A percentile compares a stretch with the other conserved stretches of the same genome.
These are phyloP conservation scores for Penicillium oxalicum DNA, from an alignment of 2,329 filamentous ascomycete genomes.

Conservation along the genomic window DNA sequence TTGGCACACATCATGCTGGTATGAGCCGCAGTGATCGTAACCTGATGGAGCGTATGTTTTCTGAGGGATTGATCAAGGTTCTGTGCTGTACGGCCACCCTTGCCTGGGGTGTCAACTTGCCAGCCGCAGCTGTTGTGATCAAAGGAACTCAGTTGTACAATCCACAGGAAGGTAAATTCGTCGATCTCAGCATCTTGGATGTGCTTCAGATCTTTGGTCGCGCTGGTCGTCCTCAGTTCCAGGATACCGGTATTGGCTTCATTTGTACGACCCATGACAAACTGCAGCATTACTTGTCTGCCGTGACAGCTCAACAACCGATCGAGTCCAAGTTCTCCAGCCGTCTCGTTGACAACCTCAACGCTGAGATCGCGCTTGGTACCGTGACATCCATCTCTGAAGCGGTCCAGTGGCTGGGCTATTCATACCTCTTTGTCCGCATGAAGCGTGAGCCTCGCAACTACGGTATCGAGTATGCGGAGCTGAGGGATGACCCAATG, in stretches of 20 bases:
- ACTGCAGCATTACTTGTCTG: constrained; percentile 80
- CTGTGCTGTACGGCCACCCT: constrained; percentile 97
- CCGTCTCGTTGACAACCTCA: constrained; percentile 92
- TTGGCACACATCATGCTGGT: constrained; percentile 93
- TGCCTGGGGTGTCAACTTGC: constrained; percentile 98
- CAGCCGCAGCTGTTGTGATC: constrained; percentile 92
- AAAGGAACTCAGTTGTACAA: constrained; percentile 98
- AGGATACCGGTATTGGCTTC: constrained; percentile 95
- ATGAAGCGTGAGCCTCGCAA: constrained; percentile 88
- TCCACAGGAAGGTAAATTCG: constrained; percentile 90
- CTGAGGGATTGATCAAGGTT: constrained; percentile 87
- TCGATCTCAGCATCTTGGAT: constrained; percentile 92
- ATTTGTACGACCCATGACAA: constrained; percentile 97
- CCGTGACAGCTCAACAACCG: constrained; percentile 90
- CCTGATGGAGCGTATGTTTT: constrained; percentile 87
- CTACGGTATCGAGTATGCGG: constrained; percentile 93
- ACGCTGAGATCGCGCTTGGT: constrained; percentile 87
- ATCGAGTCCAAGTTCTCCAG: constrained; percentile 96
- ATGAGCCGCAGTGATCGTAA: constrained; percentile 94
- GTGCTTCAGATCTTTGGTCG: constrained; percentile 98
- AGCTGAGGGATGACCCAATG: constrained; percentile 79
- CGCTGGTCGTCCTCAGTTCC: constrained; percentile 94
- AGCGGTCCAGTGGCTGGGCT: constrained; percentile 94
- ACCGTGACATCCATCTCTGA: constrained; percentile 93
- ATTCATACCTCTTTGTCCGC: constrained; percentile 93